Evolutionary conservation across 1,284 basidiomycete genomes (phyloP).

Genomic region (Tilletia indica): DNA sequence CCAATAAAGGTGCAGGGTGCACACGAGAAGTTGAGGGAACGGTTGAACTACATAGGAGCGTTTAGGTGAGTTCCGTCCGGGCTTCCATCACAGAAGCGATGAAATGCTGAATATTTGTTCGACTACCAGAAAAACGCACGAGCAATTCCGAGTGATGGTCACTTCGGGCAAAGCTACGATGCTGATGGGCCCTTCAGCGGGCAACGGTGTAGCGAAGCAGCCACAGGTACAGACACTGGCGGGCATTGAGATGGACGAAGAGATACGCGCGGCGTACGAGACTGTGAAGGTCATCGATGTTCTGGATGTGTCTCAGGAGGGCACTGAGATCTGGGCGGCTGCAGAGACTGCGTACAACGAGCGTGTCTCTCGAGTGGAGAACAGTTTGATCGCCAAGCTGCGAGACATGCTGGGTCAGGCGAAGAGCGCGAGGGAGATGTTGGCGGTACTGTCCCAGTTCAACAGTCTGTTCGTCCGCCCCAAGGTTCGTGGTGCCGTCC

Average conservation of each 20-base stretch:
- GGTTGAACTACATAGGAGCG: slow-evolving; percentile 79
- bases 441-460: slow-evolving; percentile 97
- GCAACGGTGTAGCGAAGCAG: slow-evolving; percentile 32
- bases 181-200: slow-evolving; percentile 22
- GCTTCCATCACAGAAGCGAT: not conserved
- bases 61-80: slow-evolving; percentile 61
- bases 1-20: slow-evolving; percentile 92
- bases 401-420: slow-evolving; percentile 92
- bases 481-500: slow-evolving; percentile 82
- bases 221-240: slow-evolving; percentile 60
- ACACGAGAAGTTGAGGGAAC: slow-evolving; percentile 85
- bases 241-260: slow-evolving; percentile 87
- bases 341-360: slow-evolving; percentile 98
- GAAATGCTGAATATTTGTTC: not conserved
- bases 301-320: slow-evolving; percentile 77
- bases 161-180: slow-evolving; percentile 76
- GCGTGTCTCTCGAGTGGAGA: slow-evolving; percentile 92
- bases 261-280: slow-evolving; percentile 86
- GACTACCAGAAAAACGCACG: slow-evolving; percentile 73
- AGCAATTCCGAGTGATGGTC: slow-evolving; percentile 95
- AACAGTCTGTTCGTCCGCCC: slow-evolving; percentile 95
- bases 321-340: slow-evolving; percentile 96
- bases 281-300: slow-evolving; percentile 94
- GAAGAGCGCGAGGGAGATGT: slow-evolving; percentile 97
- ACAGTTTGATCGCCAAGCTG: slow-evolving; percentile 91